A percentile compares a stretch with the other conserved stretches of the same genome.
These are phyloP conservation scores for Astathelohania contejeani DNA, from an alignment of 371 early-diverging fungal species.

Conservation along the genomic window DNA sequence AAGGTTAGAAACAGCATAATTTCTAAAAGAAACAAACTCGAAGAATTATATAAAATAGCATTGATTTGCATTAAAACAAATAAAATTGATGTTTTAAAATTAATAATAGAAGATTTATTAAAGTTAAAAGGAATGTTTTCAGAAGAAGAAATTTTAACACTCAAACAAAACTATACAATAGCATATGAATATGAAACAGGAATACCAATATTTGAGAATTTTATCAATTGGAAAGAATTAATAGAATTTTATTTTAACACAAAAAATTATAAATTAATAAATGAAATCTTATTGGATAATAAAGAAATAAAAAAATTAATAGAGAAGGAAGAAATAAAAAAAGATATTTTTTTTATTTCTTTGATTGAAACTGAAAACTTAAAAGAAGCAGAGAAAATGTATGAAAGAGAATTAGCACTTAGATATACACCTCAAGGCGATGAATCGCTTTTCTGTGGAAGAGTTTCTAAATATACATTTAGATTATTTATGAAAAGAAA, in stretches of 20 bases:
- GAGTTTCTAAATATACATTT: not conserved
- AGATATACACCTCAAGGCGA: not conserved
- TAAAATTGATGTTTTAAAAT: not conserved
- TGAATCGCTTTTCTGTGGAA: not conserved
- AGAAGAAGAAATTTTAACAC: not conserved
- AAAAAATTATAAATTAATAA: not conserved
- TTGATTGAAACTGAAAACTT: not conserved
- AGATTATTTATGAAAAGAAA: not conserved
- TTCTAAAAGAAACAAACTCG: not conserved
- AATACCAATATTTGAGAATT: not conserved
- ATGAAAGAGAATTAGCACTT: not conserved
- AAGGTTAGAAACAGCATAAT: not conserved
- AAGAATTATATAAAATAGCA: not conserved
- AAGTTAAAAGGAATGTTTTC: not conserved
- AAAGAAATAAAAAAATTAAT: no score
- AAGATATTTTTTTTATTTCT: not conserved
- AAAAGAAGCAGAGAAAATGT: not conserved
- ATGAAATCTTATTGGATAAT: no score
- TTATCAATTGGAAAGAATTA: not conserved
- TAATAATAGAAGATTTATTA: not conserved
- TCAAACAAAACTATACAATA: not conserved
- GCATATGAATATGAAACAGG: not conserved
- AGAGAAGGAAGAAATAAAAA: no score
- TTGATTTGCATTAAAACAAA: not conserved
- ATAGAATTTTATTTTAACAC: not conserved